A percentile compares a stretch with the other conserved stretches of the same genome.
phyloP scores from a whole-genome alignment of 2,329 filamentous ascomycete species.

The Monosporascus sp. region DNA sequence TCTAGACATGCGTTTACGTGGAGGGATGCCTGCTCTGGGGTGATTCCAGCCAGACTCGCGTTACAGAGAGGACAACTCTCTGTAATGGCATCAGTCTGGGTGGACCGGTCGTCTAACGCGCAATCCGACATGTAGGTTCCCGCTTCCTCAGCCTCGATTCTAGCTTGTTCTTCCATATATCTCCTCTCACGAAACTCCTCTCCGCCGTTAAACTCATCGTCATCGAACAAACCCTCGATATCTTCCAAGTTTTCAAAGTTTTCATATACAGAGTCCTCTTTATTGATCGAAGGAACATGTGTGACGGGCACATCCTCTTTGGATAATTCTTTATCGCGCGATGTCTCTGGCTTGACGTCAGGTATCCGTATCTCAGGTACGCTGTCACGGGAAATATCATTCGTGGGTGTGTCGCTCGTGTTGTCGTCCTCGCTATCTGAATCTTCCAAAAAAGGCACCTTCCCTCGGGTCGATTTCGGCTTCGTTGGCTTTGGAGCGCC shows the following conservation, averaged over 20 bases:
- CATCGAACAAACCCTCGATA: conserved; percentile 37
- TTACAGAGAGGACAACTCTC: conserved; percentile 74
- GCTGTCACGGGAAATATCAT: conserved; percentile 2
- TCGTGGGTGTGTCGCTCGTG: conserved; percentile 5
- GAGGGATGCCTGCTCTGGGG: conserved; percentile 62
- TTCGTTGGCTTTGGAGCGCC: conserved; percentile 6
- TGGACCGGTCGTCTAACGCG: conserved; percentile 24
- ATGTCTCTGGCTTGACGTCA: conserved; percentile 6
- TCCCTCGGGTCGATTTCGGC: conserved; percentile 21
- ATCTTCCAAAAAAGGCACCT: conserved; percentile 66
- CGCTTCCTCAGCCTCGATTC: conserved; percentile 55
- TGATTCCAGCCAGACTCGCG: conserved; percentile 54
- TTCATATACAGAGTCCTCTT: conserved; percentile 17
- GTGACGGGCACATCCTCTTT: conserved; percentile 21
- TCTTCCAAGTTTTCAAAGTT: conserved; percentile 31
- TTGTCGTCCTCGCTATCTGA: conserved; percentile 52
- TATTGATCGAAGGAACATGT: conserved; percentile 13
- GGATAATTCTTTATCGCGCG: conserved; percentile 14
- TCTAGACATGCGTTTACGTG: conserved; percentile 95
- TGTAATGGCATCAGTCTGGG: conserved; percentile 24
- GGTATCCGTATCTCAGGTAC: background rate
- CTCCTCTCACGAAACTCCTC: conserved; percentile 62
- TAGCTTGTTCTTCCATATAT: conserved; percentile 73
- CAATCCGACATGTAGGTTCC: conserved; percentile 33
- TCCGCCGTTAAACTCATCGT: conserved; percentile 47